Percentiles rank a stretch among this genome's conserved stretches.
Conservation (phyloP, 768 basidiomycete species). For the Gautieria morchelliformis region DNA sequence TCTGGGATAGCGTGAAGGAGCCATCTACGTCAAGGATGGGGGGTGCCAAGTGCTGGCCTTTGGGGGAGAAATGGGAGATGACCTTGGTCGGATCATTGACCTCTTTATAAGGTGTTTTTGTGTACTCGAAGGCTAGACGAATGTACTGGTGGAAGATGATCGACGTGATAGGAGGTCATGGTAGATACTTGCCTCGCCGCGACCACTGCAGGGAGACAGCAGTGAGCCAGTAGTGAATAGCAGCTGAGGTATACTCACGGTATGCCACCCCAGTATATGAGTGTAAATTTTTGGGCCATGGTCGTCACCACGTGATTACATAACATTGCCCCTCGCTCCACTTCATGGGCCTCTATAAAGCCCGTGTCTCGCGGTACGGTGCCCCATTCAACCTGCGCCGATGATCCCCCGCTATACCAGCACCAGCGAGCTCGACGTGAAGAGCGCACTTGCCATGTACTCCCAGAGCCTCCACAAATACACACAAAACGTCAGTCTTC, state of each 20-base stretch:
- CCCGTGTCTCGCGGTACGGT: no score
- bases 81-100: constrained; percentile 11
- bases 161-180: not conserved
- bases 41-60: constrained; percentile 29
- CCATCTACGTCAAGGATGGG: constrained; percentile 28
- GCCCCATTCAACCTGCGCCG: no score
- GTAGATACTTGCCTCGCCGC: constrained; percentile 2
- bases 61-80: constrained; percentile 13
- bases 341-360: no score
- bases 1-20: constrained; percentile 24
- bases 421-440: not conserved
- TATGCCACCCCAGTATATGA: constrained; percentile 5
- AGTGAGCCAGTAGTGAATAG: not conserved
- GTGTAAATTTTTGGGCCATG: not conserved
- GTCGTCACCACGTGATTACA: not conserved
- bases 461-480: constrained; percentile 6
- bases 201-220: not conserved
- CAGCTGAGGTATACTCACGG: not conserved
- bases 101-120: constrained; percentile 22
- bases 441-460: constrained; percentile 1
- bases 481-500: not conserved
- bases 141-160: constrained; percentile 1
- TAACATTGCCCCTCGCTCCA: no score
- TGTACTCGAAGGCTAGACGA: constrained; percentile 4
- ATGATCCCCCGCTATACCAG: not conserved